Conservation (phyloP, 2,329 filamentous ascomycete species). For the Verticillium tricorpus region DNA sequence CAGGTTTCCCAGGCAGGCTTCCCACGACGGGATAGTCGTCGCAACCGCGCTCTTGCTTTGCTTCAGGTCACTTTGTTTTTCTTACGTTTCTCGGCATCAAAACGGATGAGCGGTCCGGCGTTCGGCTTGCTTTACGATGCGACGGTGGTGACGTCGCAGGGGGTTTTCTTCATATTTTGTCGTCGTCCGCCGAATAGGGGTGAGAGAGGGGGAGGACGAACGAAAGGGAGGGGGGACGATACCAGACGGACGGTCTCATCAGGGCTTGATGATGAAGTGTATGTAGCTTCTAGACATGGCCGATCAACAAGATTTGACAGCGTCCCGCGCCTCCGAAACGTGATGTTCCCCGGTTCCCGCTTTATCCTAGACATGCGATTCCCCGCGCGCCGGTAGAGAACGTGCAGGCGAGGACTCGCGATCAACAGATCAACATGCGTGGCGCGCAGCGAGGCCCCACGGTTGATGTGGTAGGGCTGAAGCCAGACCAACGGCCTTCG, state of each 20-base stretch:
- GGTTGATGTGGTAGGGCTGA: not conserved
- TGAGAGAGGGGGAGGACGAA: not conserved
- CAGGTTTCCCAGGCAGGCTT: not conserved
- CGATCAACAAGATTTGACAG: not conserved
- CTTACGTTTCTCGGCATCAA: not conserved
- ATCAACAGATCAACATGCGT: not conserved
- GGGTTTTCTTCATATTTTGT: not conserved
- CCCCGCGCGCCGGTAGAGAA: not conserved
- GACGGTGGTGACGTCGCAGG: not conserved
- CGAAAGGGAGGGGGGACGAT: not conserved
- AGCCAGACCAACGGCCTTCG: not conserved
- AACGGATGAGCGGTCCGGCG: not conserved
- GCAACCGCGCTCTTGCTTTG: not conserved
- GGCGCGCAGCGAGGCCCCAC: not conserved
- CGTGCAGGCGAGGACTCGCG: not conserved
- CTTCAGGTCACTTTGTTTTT: not conserved
- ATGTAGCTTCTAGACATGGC: not conserved
- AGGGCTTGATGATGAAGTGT: not conserved
- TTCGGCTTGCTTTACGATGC: not conserved
- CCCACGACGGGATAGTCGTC: not conserved
- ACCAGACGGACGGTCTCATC: not conserved
- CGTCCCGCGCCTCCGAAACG: too few species aligned
- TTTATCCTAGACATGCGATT: not conserved
- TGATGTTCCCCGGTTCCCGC: too few species aligned
- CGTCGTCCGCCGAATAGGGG: not conserved